Conservation (phyloP, 129 eudicot species). For the Heracleum sosnowskyi region DNA sequence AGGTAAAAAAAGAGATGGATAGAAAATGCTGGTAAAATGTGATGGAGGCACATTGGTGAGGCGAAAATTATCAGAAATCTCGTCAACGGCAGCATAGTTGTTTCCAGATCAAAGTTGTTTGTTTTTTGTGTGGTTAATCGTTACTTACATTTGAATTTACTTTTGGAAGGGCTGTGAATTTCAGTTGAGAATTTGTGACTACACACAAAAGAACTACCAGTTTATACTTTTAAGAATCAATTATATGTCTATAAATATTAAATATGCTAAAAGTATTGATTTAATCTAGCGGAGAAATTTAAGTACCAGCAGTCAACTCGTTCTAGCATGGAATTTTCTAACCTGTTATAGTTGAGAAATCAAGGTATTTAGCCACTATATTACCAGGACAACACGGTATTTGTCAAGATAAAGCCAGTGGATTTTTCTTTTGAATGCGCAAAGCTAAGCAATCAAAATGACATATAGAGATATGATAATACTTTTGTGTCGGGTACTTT, state of each 20-base stretch:
- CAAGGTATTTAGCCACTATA: too few species aligned
- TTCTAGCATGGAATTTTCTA: too few species aligned
- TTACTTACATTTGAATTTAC: background rate
- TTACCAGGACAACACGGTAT: too few species aligned
- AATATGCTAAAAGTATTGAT: background rate
- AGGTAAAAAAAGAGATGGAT: slow-evolving; percentile 22
- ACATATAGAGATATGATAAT: too few species aligned
- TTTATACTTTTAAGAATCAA: background rate
- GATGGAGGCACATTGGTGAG: background rate
- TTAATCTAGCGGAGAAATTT: background rate
- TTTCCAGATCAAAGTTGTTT: slow-evolving; percentile 7
- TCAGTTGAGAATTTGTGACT: slow-evolving; percentile 22
- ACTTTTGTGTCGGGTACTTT: too few species aligned
- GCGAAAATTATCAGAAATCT: slow-evolving; percentile 22
- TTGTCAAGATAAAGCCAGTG: too few species aligned
- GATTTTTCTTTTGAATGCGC: too few species aligned
- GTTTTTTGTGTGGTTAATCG: background rate
- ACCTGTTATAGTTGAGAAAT: too few species aligned
- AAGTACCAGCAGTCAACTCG: too few species aligned
- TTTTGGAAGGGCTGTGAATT: slow-evolving; percentile 5
- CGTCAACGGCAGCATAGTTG: slow-evolving; percentile 12
- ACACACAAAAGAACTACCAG: slow-evolving; percentile 11
- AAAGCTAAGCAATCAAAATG: too few species aligned
- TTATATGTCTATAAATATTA: background rate
- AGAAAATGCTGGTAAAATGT: slow-evolving; percentile 18